Evolutionary conservation across 495 filamentous ascomycete genomes (phyloP).

Genomic region (Tetracladium setigerum): DNA sequence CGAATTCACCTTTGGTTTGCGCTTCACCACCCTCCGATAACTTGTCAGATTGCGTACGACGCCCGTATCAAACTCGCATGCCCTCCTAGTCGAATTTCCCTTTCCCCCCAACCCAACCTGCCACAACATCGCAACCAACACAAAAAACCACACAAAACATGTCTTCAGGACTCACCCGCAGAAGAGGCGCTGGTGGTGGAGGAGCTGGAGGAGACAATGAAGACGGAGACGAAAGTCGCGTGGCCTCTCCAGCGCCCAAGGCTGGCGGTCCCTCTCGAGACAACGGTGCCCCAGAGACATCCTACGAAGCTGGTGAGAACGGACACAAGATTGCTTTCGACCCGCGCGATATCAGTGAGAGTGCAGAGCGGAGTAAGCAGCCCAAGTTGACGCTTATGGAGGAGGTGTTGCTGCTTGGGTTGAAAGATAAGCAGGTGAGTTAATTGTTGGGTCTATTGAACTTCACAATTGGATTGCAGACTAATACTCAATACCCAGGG

Average conservation of each 20-base stretch:
- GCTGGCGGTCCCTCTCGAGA: constrained; percentile 49
- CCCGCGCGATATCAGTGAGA: constrained; percentile 95
- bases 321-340: constrained; percentile 99
- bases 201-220: constrained; percentile 41
- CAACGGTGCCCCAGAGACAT: constrained; percentile 69
- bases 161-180: constrained; percentile 70
- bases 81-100: constrained; percentile 9
- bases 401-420: constrained; percentile 84
- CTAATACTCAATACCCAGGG: constrained; percentile 33
- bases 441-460: background rate
- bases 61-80: constrained; percentile 9
- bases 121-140: background rate
- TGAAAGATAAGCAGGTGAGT: constrained; percentile 96
- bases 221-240: constrained; percentile 53
- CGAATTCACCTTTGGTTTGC: too few relatives aligned
- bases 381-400: constrained; percentile 98
- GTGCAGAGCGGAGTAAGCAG: constrained; percentile 91
- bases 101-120: constrained; percentile 7
- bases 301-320: constrained; percentile 88
- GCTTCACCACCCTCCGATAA: too few relatives aligned
- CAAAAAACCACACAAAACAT: constrained; percentile 33
- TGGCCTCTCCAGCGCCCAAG: constrained; percentile 60
- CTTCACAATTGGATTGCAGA: background rate
- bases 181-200: constrained; percentile 61
- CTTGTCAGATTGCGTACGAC: too few relatives aligned